Evolutionary conservation across 2,329 filamentous ascomycete genomes (phyloP), one percentile per base, ranked within the genome.

Genomic region (Cytospora paraplurivora): DNA sequence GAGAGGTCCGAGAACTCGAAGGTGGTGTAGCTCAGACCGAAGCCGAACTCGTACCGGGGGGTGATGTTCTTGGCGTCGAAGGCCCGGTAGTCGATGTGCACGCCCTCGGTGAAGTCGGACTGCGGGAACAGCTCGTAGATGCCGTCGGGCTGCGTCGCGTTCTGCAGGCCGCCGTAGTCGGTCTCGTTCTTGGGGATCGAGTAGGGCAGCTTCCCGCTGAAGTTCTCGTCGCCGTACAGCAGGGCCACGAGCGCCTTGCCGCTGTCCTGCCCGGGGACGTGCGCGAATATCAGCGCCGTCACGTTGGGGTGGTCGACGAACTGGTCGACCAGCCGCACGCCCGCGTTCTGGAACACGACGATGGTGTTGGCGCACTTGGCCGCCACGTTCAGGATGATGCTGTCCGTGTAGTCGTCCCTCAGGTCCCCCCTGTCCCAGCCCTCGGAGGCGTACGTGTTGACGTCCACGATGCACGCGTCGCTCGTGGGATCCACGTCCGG

Each of bases 401-500:
- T 74, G 67, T 89, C 86, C 1, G 83, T 86, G 56, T 84, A 85
- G 66, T 88, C 88, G 71, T 94, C 91, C 38, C 81, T 81, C 55
- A 92, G 78, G 7, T 80, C 81, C 1, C 84, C 78, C 59, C 85
- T 80, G 66, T 91, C 82, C 68, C 82, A 88, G 2, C 88, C 88
- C 75, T 96, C 92, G 0, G 88, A 87, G 0, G 88, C 85, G 74
- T 88, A 90, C 3, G 79, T 82, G 71, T 89, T 89, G 68, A 84
- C 82, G 67, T 89, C 83, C 0, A 88, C 84, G 3, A 89, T 75
- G 66, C 91, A 95, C 6, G 91, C 80, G 70, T 93, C 83, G 1
- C 82, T 79, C 1, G 62, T 71, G 2, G 75, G 69, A 52, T 80
- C 76, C 2, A 86, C 80, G 8, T 75, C 69, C 0, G 85, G 83